These are phyloP conservation scores for Dovyalis caffra DNA, from an alignment of 345 rosid genomes.

Conservation along the genomic window DNA sequence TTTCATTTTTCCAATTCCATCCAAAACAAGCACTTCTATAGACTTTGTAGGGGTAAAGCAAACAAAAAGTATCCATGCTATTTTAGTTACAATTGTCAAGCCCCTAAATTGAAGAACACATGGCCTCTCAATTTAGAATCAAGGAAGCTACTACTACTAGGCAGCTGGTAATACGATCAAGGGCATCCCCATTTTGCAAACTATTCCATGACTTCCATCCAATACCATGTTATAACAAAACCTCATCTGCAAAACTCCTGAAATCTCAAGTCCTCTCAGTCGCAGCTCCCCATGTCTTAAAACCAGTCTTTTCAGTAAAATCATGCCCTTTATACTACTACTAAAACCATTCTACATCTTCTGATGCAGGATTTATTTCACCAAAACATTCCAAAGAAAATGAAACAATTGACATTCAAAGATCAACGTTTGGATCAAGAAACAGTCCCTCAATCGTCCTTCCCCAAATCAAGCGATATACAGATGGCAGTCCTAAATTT, in stretches of 20 bases:
- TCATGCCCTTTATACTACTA: neutral
- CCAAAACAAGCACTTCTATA: neutral
- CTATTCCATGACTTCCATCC: neutral
- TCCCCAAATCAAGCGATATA: neutral
- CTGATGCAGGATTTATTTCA: neutral
- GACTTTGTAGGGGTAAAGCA: neutral
- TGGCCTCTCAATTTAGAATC: neutral
- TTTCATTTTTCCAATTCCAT: neutral
- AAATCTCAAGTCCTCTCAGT: neutral
- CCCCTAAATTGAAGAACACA: neutral
- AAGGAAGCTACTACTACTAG: neutral
- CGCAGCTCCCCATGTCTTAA: neutral
- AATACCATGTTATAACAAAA: too few species aligned
- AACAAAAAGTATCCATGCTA: neutral
- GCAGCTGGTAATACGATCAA: neutral
- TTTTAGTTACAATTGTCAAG: neutral
- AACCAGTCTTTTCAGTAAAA: neutral
- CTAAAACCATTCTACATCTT: neutral
- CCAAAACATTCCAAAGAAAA: neutral
- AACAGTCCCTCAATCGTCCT: neutral
- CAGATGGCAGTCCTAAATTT: neutral
- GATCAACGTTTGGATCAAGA: neutral
- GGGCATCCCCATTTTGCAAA: neutral
- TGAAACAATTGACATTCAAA: neutral
- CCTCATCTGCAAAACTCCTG: neutral